Percentiles rank a stretch among this genome's conserved stretches.
These are phyloP conservation scores for Abortiporus biennis DNA, from an alignment of 1,284 basidiomycete genomes.

Conservation along the genomic window DNA sequence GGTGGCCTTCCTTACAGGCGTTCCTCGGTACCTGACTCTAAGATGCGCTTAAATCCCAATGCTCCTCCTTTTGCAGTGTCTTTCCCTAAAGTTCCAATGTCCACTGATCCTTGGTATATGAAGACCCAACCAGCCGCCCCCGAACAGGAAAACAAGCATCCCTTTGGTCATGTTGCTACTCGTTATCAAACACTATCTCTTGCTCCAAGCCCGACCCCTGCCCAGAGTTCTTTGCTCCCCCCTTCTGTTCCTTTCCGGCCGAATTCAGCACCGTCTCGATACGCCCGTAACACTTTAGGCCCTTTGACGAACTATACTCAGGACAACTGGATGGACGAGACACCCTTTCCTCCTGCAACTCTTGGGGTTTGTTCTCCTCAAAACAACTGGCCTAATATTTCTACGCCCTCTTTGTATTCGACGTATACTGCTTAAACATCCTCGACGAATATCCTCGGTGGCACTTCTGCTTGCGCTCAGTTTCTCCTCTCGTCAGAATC, in stretches of 20 bases:
- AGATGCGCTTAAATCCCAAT: constrained; percentile 25
- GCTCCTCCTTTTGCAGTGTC: constrained; percentile 24
- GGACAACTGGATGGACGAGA: too few species aligned
- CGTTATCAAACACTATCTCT: constrained; percentile 1
- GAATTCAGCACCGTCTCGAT: constrained; percentile 25
- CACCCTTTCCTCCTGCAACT: too few species aligned
- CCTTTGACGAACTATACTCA: too few species aligned
- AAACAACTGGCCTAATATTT: constrained; percentile 16
- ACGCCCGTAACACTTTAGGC: too few species aligned
- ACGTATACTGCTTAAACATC: constrained; percentile 11
- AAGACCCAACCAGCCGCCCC: neutral
- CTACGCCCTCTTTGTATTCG: constrained; percentile 15
- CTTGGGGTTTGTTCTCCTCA: too few species aligned
- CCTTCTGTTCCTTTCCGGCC: constrained; percentile 17
- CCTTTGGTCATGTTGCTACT: neutral
- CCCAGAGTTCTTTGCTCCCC: constrained; percentile 15
- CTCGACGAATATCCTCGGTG: neutral
- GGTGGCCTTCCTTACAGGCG: constrained; percentile 5
- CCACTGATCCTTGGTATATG: neutral
- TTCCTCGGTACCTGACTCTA: constrained; percentile 14
- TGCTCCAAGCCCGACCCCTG: constrained; percentile 12
- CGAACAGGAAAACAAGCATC: neutral
- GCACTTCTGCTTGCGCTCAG: neutral
- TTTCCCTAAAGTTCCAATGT: constrained; percentile 13
- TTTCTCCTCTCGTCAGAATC: neutral